These are phyloP conservation scores for Chalara sp. DNA, from an alignment of 2,329 filamentous ascomycete genomes.

Conservation along the genomic window DNA sequence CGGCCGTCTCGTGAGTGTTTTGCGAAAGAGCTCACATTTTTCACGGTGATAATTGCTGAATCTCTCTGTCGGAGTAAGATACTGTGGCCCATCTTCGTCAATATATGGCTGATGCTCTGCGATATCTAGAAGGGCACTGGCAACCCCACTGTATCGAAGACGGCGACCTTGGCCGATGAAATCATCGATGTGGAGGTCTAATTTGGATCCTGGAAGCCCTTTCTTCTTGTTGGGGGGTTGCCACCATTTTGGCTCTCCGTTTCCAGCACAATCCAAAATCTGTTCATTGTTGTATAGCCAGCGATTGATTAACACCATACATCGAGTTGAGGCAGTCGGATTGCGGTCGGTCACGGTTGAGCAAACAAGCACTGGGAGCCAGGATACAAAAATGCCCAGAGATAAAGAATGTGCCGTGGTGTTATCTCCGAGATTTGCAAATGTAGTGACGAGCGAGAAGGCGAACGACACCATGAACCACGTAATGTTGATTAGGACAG, in stretches of 20 bases:
- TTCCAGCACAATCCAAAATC: background rate
- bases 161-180: background rate
- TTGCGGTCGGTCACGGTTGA: background rate
- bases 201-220: background rate
- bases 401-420: background rate
- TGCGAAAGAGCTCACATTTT: background rate
- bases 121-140: background rate
- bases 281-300: background rate
- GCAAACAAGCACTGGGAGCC: background rate
- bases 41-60: background rate
- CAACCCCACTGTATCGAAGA: background rate
- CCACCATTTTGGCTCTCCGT: background rate
- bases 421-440: background rate
- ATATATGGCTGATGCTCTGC: background rate
- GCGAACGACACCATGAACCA: slow-evolving; percentile 1
- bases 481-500: background rate
- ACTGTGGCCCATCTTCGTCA: too few species aligned
- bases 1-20: background rate
- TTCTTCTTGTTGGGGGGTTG: background rate
- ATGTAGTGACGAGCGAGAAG: background rate
- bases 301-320: background rate
- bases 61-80: background rate
- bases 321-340: background rate
- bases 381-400: slow-evolving; percentile 1
- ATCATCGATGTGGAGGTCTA: background rate